A percentile compares a stretch with the other conserved stretches of the same genome.
Evolutionary conservation across 108 stramenopile species (phyloP).

Genomic region (Nitzschia sp.): DNA sequence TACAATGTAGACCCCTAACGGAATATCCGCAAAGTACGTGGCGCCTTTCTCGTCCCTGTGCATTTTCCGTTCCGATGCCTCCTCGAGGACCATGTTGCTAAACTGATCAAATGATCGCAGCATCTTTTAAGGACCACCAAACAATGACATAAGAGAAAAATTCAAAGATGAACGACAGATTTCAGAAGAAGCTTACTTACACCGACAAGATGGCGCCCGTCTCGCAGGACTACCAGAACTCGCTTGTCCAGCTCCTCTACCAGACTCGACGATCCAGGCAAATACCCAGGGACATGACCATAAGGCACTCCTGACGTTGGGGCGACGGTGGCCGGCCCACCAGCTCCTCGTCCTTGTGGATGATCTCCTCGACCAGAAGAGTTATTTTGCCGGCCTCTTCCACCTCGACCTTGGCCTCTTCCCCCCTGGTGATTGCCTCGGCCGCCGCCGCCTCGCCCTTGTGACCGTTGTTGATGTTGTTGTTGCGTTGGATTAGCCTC

Average conservation of each 20-base stretch:
- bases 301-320: slow-evolving; percentile 62
- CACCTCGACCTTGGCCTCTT: slow-evolving; percentile 17
- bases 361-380: not conserved
- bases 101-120: slow-evolving; percentile 95
- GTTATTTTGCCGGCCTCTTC: not conserved
- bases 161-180: not conserved
- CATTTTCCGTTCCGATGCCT: slow-evolving; percentile 87
- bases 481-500: no score
- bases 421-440: slow-evolving; percentile 1
- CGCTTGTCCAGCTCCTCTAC: slow-evolving; percentile 92
- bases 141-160: not conserved
- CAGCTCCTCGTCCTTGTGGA: not conserved
- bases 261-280: slow-evolving; percentile 92
- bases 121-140: slow-evolving; percentile 15
- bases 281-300: slow-evolving; percentile 84
- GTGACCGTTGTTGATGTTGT: not conserved
- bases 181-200: no score
- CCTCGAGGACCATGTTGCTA: slow-evolving; percentile 90
- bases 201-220: slow-evolving; percentile 93
- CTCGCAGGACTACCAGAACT: slow-evolving; percentile 88
- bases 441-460: slow-evolving; percentile 1
- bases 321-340: slow-evolving; percentile 5
- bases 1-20: slow-evolving; percentile 86
- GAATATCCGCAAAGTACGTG: slow-evolving; percentile 81
- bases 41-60: slow-evolving; percentile 35